Base-by-base conservation (phyloP, 352 stramenopile genomes). In the Globisporangium cederbergense region DNA sequence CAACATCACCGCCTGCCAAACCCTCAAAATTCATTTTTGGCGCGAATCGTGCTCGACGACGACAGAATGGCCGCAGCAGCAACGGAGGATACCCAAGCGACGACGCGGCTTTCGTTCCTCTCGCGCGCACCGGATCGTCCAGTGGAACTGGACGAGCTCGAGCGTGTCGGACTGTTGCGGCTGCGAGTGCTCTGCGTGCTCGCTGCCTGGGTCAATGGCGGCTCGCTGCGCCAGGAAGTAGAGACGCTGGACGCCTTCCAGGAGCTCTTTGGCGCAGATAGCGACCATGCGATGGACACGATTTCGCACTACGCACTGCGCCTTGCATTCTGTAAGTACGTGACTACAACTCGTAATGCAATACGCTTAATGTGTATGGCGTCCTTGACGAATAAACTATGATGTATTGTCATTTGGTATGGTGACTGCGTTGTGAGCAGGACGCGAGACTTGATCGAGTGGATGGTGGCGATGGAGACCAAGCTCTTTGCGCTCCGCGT, bases 131-230 rank as follows among this genome's bases (percentile, higher is more conserved):
- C 96, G 11, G 76, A 74, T 38, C 79, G 86, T 36, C 86, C 97
- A 64, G 77, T 99, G 51, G 86, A 80, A 57, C 76, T 99, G 51
- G 95, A 99, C 52, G 93, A 98, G 54, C 96, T 99, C 73, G 86
- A 99, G 73, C 67, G 90, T 40, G 85, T 86, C 69, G 74, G 93
- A 11, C 67, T 97, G 34, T 72, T 90, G 62, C 76, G 96, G 9
- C 16, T 90, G 6, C 62, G 75, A 16, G 42, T 91, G n/a, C 64
- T 94, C n/a, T 67, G 59, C 9, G 57, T 62, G 36, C 30, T 85
- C 14, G 6, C 22, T 10, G 46, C 49, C 20, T 64, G 11, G 20
- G 5, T 20, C 7, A 32, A 25, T 4, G 43, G 47, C 6, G 9
- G 49, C 18, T 43, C 10, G 18, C 13, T 57, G 64, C n/a, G 47